These are phyloP conservation scores for Plasmopara muralis DNA, from an alignment of 352 stramenopile species.

Conservation along the genomic window DNA sequence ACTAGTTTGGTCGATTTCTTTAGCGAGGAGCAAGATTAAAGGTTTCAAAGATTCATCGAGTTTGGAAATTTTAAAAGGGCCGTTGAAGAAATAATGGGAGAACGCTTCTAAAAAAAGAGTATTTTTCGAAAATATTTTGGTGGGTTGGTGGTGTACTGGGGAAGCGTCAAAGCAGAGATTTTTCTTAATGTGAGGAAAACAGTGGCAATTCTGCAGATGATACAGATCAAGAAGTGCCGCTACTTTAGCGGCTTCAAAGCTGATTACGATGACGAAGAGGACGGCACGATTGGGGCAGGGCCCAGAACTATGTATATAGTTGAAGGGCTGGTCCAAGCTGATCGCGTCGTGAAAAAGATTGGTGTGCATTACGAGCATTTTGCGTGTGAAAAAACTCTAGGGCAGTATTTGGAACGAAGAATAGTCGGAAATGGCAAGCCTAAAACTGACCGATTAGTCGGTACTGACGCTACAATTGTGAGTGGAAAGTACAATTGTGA, in stretches of 20 bases:
- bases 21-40: constrained; percentile 36
- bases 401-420: constrained; percentile 87
- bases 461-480: constrained; percentile 1
- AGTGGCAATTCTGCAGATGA: constrained; percentile 15
- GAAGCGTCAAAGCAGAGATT: constrained; percentile 4
- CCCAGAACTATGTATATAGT: constrained; percentile 37
- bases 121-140: constrained; percentile 32
- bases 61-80: constrained; percentile 45
- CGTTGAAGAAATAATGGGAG: constrained; percentile 39
- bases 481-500: constrained; percentile 36
- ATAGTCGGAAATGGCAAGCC: not conserved
- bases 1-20: constrained; percentile 49
- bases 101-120: constrained; percentile 48
- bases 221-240: constrained; percentile 18
- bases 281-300: constrained; percentile 11
- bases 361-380: constrained; percentile 89
- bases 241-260: constrained; percentile 29
- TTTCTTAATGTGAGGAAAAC: constrained; percentile 19
- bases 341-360: constrained; percentile 93
- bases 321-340: constrained; percentile 68
- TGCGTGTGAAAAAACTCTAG: constrained; percentile 94
- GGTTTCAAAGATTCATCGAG: constrained; percentile 25
- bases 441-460: too few relatives aligned
- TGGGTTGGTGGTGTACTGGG: constrained; percentile 8
- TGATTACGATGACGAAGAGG: constrained; percentile 40